A percentile compares a stretch with the other conserved stretches of the same genome.
Conservation (phyloP, 305 asterid species). For the Solanum hybrid region DNA sequence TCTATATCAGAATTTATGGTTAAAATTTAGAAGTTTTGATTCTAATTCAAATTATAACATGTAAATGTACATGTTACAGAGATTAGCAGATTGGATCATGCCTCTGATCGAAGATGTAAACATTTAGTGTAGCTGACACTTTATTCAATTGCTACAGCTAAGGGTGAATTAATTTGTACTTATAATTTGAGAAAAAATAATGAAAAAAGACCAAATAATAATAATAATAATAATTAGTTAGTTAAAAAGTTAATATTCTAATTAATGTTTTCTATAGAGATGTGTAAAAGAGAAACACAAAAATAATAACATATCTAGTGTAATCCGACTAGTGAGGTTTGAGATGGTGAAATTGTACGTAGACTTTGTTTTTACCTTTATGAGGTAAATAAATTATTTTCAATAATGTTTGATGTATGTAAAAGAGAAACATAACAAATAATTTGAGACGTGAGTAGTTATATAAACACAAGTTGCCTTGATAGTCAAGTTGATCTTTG, state of each 20-base stretch:
- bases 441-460: not conserved
- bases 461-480: not conserved
- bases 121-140: not conserved
- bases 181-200: not conserved
- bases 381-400: not conserved
- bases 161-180: not conserved
- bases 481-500: not conserved
- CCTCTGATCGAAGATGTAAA: not conserved
- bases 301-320: not conserved
- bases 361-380: not conserved
- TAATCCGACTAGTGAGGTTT: not conserved
- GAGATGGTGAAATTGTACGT: not conserved
- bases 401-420: not conserved
- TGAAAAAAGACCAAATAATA: not conserved
- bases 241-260: no score
- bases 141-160: not conserved
- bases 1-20: not conserved
- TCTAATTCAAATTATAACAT: not conserved
- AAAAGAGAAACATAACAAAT: not conserved
- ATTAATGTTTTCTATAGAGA: not conserved
- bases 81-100: conserved; percentile 1
- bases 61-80: not conserved
- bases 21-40: not conserved
- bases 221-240: no score
- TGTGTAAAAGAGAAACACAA: not conserved